Conservation (phyloP, 768 basidiomycete species). For the Dendrothele bispora region DNA sequence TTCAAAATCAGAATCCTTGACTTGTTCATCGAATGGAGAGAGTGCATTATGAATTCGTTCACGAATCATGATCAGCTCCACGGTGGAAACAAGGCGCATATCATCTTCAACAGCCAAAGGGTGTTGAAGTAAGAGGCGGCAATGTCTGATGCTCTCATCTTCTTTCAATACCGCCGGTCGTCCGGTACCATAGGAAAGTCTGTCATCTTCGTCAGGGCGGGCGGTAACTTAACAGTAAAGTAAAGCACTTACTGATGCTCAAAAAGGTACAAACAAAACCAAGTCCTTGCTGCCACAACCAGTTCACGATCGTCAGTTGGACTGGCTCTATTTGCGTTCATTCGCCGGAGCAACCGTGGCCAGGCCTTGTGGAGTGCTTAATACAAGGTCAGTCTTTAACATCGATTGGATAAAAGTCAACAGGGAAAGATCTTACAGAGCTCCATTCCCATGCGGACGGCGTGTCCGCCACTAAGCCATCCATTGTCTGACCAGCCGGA, state of each 20-base stretch:
- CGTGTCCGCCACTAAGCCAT: conserved; percentile 94
- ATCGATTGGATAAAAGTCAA: neutral
- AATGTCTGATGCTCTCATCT: conserved; percentile 86
- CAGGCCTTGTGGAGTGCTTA: conserved; percentile 90
- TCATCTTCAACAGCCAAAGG: conserved; percentile 91
- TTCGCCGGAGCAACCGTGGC: conserved; percentile 76
- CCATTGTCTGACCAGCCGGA: conserved; percentile 95
- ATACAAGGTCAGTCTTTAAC: conserved; percentile 3
- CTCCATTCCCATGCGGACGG: conserved; percentile 97
- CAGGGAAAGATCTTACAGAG: conserved; percentile 55
- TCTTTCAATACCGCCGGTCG: conserved; percentile 91
- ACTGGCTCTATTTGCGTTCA: conserved; percentile 65
- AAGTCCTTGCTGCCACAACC: conserved; percentile 80
- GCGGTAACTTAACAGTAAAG: neutral
- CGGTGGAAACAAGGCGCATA: conserved; percentile 92
- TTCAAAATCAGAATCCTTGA: conserved; percentile 69
- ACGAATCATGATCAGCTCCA: conserved; percentile 88
- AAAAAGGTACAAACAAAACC: conserved; percentile 93
- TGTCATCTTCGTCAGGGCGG: conserved; percentile 27
- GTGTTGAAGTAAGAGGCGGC: conserved; percentile 78
- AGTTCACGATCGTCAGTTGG: conserved; percentile 71
- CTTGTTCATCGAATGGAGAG: conserved; percentile 75
- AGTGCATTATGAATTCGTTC: conserved; percentile 84
- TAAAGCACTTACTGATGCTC: conserved; percentile 79
- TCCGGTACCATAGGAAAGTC: conserved; percentile 92